A percentile compares a stretch with the other conserved stretches of the same genome.
phyloP scores from a whole-genome alignment of 345 rosid genomes.

The Ailanthus altissimus region DNA sequence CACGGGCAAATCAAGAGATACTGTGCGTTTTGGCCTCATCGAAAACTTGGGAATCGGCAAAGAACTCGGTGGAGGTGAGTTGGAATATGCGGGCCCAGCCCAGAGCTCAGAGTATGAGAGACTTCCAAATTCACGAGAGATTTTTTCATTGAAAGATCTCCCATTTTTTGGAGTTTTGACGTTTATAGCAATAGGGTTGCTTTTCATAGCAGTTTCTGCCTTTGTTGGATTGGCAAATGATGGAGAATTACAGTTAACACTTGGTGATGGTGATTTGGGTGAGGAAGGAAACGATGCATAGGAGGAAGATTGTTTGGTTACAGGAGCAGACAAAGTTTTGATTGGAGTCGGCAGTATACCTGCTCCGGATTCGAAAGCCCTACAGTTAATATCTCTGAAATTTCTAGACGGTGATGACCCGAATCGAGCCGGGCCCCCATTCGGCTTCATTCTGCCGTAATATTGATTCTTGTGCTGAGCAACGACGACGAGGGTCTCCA shows the following conservation, averaged over 20 bases:
- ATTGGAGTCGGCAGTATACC: slow-evolving; percentile 75
- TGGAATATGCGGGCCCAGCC: slow-evolving; percentile 99
- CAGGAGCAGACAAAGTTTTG: slow-evolving; percentile 34
- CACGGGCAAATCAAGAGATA: slow-evolving; percentile 59
- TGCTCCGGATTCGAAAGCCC: slow-evolving; percentile 69
- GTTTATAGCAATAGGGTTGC: slow-evolving; percentile 60
- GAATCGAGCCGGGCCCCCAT: slow-evolving; percentile 39
- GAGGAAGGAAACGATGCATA: slow-evolving; percentile 28
- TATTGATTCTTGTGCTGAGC: slow-evolving; percentile 71
- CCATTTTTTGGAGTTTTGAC: slow-evolving; percentile 26
- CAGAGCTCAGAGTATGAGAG: slow-evolving; percentile 70
- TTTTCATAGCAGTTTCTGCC: slow-evolving; percentile 25
- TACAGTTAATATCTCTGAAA: slow-evolving; percentile 68
- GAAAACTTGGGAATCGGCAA: slow-evolving; percentile 91
- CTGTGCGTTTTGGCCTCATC: slow-evolving; percentile 55
- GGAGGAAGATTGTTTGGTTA: slow-evolving; percentile 28
- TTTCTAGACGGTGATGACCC: slow-evolving; percentile 54
- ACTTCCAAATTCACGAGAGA: slow-evolving; percentile 35
- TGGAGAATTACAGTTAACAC: slow-evolving; percentile 9
- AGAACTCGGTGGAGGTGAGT: slow-evolving; percentile 95
- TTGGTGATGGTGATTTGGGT: slow-evolving; percentile 34
- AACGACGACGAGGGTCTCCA: slow-evolving; percentile 81
- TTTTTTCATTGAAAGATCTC: slow-evolving; percentile 35
- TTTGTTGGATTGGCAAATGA: slow-evolving; percentile 23
- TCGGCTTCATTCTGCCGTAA: slow-evolving; percentile 42